Evolutionary conservation across 23 red algal genomes (phyloP), one percentile per base, ranked within the genome.

Genomic region (Chondrus crispus): DNA sequence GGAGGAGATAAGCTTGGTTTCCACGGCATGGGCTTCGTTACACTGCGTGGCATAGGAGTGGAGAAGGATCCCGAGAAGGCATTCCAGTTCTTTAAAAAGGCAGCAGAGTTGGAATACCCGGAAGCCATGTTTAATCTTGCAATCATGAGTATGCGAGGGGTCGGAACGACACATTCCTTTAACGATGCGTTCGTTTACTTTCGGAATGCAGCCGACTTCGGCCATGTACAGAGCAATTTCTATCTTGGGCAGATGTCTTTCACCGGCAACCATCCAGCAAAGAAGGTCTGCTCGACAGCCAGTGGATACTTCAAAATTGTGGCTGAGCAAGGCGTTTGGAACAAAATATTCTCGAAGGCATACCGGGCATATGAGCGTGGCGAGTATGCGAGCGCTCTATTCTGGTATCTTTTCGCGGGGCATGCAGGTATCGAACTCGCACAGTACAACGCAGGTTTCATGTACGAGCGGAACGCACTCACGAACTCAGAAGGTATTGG

Each of bases 401-500:
- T 81, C 47, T 83, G 87, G 19, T 93, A 91, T 53, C 52, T 91
- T 22, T 83, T 93, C 62, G 96, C 96, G 20, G 96, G 92, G 13
- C 87, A 91, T 85, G 96, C 92, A 22, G 96, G 96, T 14, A 58
- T 98, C 26, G 96, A 95, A 50, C 36, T 93, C 16, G 96, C 87
- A 1, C 96, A 98, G 80, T 98, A 95, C 75, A 98, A 98, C 72
- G 86, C 91, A 32, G 96, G 73, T 26, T 83, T 95, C 71, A 84
- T 98, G 85, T 94, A 85, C 63, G 94, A 96, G 62, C 78, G 85
- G 43, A 46, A 58, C 19, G 44, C 82, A 33, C 28, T 29, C 36
- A 14, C 49, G 0, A 35, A 42, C 40, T 53, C 82, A 2, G 51
- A 49, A 32, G 47, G 49, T 14, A 26, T 47, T 77, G 82, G 82